Conservation (phyloP, 2,329 filamentous ascomycete species). For the Lachnellula arida region DNA sequence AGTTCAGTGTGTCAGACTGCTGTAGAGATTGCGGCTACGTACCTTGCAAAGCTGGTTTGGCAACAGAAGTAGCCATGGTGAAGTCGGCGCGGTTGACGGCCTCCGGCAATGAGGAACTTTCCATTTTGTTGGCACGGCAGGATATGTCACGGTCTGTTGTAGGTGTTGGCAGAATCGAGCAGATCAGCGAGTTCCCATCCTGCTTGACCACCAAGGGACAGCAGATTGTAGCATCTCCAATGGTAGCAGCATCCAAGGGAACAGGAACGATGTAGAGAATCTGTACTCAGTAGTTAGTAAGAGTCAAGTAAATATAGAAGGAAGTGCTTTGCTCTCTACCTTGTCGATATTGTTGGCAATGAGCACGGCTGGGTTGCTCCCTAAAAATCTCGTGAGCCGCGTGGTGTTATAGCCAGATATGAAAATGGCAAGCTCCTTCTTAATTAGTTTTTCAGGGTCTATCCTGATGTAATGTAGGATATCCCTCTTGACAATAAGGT, state of each 20-base stretch:
- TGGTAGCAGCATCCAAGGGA: constrained; percentile 26
- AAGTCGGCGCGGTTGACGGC: constrained; percentile 12
- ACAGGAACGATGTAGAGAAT: constrained; percentile 27
- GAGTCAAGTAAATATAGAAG: background rate
- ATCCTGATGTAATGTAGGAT: constrained; percentile 23
- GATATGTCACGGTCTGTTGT: constrained; percentile 19
- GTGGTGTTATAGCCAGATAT: constrained; percentile 24
- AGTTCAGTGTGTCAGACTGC: background rate
- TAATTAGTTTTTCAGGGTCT: constrained; percentile 4
- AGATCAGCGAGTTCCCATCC: constrained; percentile 21
- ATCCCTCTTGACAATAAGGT: constrained; percentile 14
- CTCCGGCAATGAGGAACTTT: constrained; percentile 11
- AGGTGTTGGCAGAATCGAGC: constrained; percentile 24
- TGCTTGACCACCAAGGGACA: constrained; percentile 24
- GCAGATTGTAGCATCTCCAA: constrained; percentile 26
- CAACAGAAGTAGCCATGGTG: constrained; percentile 1
- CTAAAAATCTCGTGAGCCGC: constrained; percentile 16
- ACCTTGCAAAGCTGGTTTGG: background rate
- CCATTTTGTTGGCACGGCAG: constrained; percentile 11
- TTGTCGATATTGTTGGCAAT: constrained; percentile 21
- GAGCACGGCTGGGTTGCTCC: constrained; percentile 16
- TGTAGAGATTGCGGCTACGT: background rate
- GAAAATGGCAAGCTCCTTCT: constrained; percentile 22
- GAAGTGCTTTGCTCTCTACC: background rate
- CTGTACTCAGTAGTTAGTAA: constrained; percentile 3